Percentiles rank a stretch among this genome's conserved stretches.
Evolutionary conservation across 352 stramenopile species (phyloP).

Genomic region (Phytophthora pluvialis): DNA sequence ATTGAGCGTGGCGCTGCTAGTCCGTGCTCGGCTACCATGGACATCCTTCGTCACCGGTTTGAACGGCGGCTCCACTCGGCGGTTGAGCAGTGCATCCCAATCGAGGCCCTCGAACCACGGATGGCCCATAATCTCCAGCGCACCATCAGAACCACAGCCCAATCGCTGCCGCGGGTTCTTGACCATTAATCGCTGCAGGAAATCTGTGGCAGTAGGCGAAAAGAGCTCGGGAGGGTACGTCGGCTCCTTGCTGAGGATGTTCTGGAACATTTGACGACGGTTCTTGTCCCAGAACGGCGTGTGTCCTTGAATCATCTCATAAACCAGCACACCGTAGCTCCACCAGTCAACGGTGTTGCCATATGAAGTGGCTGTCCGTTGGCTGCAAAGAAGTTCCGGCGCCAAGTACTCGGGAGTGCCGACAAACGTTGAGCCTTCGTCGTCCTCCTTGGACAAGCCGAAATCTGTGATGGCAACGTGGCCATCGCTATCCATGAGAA

Average conservation of each 20-base stretch:
- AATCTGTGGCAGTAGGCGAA: constrained; percentile 69
- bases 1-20: constrained; percentile 58
- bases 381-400: constrained; percentile 76
- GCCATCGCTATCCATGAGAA: constrained; percentile 86
- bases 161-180: constrained; percentile 76
- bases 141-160: constrained; percentile 64
- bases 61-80: constrained; percentile 74
- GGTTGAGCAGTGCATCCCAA: constrained; percentile 78
- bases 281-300: constrained; percentile 90
- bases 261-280: constrained; percentile 86
- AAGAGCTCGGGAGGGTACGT: constrained; percentile 67
- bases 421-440: constrained; percentile 84
- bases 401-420: constrained; percentile 88
- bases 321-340: constrained; percentile 86
- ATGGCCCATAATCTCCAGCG: constrained; percentile 85
- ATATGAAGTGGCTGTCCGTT: constrained; percentile 77
- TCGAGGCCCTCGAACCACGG: constrained; percentile 81
- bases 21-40: constrained; percentile 42
- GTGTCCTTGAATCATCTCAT: constrained; percentile 89
- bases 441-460: constrained; percentile 87
- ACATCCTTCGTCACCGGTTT: constrained; percentile 54
- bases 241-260: constrained; percentile 79
- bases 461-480: constrained; percentile 90
- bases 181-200: constrained; percentile 69
- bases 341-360: constrained; percentile 91